phyloP scores from a whole-genome alignment of 768 basidiomycete genomes.

The Galerina marginata region DNA sequence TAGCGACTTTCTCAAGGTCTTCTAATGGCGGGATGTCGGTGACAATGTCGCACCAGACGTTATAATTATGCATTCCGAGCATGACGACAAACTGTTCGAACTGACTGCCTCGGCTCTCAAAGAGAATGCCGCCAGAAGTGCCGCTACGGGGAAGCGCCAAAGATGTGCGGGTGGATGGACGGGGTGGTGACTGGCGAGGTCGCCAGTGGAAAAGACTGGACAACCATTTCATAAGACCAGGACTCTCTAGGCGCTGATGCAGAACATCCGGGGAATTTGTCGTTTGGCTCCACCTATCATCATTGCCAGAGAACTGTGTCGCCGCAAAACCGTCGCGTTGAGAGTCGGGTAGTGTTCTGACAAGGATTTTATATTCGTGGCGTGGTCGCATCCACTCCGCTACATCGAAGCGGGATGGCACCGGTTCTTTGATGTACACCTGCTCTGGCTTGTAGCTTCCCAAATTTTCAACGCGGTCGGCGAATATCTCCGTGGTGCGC shows the following conservation, averaged over 20 bases:
- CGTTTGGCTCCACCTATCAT: not conserved
- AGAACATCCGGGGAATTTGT: not conserved
- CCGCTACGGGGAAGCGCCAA: slow-evolving; percentile 4
- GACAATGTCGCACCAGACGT: slow-evolving; percentile 13
- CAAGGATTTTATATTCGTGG: slow-evolving; percentile 3
- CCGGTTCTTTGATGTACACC: slow-evolving; percentile 11
- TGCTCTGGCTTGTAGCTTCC: not conserved
- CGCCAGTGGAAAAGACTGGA: too few relatives aligned
- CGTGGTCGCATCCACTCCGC: slow-evolving; percentile 10
- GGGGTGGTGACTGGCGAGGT: too few relatives aligned
- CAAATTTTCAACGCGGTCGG: not conserved
- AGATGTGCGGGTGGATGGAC: too few relatives aligned
- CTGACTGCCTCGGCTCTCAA: slow-evolving; percentile 5
- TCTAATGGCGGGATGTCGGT: slow-evolving; percentile 1
- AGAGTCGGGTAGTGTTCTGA: not conserved
- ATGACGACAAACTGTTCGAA: slow-evolving; percentile 11
- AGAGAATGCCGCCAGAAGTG: slow-evolving; percentile 8
- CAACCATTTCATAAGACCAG: too few relatives aligned
- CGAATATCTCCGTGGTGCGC: slow-evolving; percentile 4
- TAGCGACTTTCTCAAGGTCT: not conserved
- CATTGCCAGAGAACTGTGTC: slow-evolving; percentile 2
- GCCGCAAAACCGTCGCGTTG: slow-evolving; percentile 4
- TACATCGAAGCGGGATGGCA: slow-evolving; percentile 12
- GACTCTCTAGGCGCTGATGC: not conserved
- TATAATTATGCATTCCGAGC: slow-evolving; percentile 15